Evolutionary conservation across 129 eudicot species (phyloP).

Genomic region (Centrapalus pauciflorus): DNA sequence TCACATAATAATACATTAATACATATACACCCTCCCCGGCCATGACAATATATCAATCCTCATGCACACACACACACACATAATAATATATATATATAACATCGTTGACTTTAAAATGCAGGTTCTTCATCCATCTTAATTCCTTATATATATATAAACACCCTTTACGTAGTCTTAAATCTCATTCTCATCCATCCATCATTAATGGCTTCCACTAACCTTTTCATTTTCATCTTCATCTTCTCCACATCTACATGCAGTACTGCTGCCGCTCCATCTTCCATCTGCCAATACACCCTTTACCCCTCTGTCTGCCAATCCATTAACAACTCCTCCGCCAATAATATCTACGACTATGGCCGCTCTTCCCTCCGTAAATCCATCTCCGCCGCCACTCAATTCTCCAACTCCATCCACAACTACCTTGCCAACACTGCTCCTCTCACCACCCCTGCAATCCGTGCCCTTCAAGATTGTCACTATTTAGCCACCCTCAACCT

Average conservation of each 20-base stretch:
- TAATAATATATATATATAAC: too few species aligned
- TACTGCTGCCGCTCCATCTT: neutral
- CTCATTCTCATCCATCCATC: constrained; percentile 11
- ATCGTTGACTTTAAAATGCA: too few species aligned
- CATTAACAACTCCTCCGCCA: constrained; percentile 18
- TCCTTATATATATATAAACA: neutral
- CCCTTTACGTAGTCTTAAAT: constrained; percentile 9
- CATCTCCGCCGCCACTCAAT: constrained; percentile 23
- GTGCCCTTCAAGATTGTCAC: constrained; percentile 54
- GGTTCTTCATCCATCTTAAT: too few species aligned
- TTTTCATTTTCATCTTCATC: constrained; percentile 2
- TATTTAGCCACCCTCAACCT: constrained; percentile 28
- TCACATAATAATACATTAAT: too few species aligned
- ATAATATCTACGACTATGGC: constrained; percentile 32
- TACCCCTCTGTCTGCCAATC: constrained; percentile 46
- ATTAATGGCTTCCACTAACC: constrained; percentile 36
- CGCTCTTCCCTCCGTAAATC: constrained; percentile 40
- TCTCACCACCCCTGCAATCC: constrained; percentile 13
- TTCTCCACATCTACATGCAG: constrained; percentile 3
- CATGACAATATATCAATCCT: too few species aligned
- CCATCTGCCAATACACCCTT: constrained; percentile 45
- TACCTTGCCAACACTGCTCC: constrained; percentile 7
- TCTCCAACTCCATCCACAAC: constrained; percentile 21
- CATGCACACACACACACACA: constrained; percentile 4
- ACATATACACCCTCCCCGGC: neutral